Evolutionary conservation across 805 yeast genomes (phyloP).

Genomic region (Saitoella complicata): DNA sequence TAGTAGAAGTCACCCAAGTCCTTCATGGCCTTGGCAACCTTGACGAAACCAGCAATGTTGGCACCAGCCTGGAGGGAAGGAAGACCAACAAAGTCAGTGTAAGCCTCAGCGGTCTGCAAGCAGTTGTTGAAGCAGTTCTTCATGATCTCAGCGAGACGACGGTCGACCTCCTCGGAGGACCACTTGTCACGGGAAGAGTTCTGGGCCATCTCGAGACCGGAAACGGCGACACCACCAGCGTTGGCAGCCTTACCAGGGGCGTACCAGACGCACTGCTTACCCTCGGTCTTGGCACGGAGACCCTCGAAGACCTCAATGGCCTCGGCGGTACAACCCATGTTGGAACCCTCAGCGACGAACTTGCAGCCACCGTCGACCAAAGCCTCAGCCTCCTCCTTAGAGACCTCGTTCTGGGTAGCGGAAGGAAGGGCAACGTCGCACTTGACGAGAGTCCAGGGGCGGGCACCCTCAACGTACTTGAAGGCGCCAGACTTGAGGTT

Average conservation of each 20-base stretch:
- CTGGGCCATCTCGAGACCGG: slow-evolving; percentile 99
- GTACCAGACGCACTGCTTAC: slow-evolving; percentile 56
- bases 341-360: slow-evolving; percentile 96
- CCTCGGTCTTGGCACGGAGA: slow-evolving; percentile 19
- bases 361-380: slow-evolving; percentile 82
- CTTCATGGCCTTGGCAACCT: slow-evolving; percentile 97
- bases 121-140: slow-evolving; percentile 83
- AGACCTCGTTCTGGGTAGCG: slow-evolving; percentile 96
- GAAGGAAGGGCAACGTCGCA: slow-evolving; percentile 94
- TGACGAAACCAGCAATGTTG: slow-evolving; percentile 95
- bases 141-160: slow-evolving; percentile 84
- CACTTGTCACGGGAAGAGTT: slow-evolving; percentile 87
- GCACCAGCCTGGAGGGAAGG: slow-evolving; percentile 98
- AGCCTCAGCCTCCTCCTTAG: slow-evolving; percentile 92
- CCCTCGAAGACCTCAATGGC: slow-evolving; percentile 86
- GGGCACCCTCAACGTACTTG: slow-evolving; percentile 78
- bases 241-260: slow-evolving; percentile 99
- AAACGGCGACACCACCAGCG: slow-evolving; percentile 98
- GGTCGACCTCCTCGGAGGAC: slow-evolving; percentile 86
- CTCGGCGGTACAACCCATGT: slow-evolving; percentile 97
- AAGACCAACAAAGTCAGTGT: slow-evolving; percentile 45
- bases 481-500: slow-evolving; percentile 22
- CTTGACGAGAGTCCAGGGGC: slow-evolving; percentile 88
- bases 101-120: slow-evolving; percentile 68
- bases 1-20: slow-evolving; percentile 73